These are phyloP conservation scores for Suhomyces kilbournensis DNA, from an alignment of 805 yeast genomes.

Conservation along the genomic window DNA sequence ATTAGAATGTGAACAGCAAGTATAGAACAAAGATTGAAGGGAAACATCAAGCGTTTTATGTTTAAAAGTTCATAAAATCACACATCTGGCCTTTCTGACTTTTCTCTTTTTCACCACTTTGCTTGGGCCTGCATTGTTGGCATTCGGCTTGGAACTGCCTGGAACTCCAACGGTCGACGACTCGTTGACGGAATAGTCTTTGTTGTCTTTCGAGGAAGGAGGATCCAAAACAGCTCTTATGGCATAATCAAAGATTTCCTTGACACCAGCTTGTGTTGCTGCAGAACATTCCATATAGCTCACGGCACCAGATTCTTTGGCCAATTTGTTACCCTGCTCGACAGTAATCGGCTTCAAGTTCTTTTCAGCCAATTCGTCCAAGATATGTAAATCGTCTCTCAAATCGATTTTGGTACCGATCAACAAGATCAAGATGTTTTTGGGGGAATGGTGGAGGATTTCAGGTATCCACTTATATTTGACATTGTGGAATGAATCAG, in stretches of 20 bases:
- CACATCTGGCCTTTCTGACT: slow-evolving; percentile 37
- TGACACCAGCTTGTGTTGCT: slow-evolving; percentile 81
- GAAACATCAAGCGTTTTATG: not conserved
- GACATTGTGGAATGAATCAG: slow-evolving; percentile 76
- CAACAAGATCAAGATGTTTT: slow-evolving; percentile 61
- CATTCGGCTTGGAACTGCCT: slow-evolving; percentile 1
- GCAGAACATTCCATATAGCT: slow-evolving; percentile 88
- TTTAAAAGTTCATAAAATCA: slow-evolving; percentile 28
- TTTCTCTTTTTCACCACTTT: slow-evolving; percentile 21
- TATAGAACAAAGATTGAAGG: not conserved
- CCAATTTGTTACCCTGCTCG: slow-evolving; percentile 63
- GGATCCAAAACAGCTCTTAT: slow-evolving; percentile 65
- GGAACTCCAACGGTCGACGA: slow-evolving; percentile 13
- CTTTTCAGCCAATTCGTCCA: slow-evolving; percentile 62
- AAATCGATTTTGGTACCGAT: slow-evolving; percentile 90
- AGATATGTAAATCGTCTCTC: slow-evolving; percentile 75
- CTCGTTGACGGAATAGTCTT: slow-evolving; percentile 11
- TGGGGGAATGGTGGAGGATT: slow-evolving; percentile 77
- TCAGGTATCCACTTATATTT: slow-evolving; percentile 79
- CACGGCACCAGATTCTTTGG: slow-evolving; percentile 69
- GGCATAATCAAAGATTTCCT: slow-evolving; percentile 80
- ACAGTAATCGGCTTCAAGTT: slow-evolving; percentile 59
- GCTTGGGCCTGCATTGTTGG: slow-evolving; percentile 3
- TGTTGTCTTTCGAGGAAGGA: slow-evolving; percentile 24
- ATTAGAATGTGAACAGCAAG: not conserved